Base-by-base conservation (phyloP, 2,329 filamentous ascomycete species). In the Xylaria sp. region DNA sequence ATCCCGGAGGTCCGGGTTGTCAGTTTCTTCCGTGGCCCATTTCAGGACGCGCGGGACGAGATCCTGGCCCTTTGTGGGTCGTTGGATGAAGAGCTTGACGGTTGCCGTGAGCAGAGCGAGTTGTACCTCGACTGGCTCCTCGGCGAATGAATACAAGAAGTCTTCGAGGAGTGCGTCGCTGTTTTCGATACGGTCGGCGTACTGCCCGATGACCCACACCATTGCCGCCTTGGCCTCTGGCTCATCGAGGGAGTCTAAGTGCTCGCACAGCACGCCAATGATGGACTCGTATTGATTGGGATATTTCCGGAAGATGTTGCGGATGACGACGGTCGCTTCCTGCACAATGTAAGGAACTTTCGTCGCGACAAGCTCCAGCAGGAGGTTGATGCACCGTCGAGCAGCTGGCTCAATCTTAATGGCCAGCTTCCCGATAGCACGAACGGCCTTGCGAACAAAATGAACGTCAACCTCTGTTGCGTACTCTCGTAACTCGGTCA, bases 191-290 rank as follows among this genome's bases (percentile, higher is more conserved):
- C 96, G 91, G 77, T 97, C 94, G 10, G 96, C 96, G 76, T 99
- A 99, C 79, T 99, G 93, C 2, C 96, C 96, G 78, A 99, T 99
- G 41, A 99, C 96, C 96, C 96, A 99, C 52, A 99, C 96, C 90
- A 99, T 97, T 66, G 96, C 96, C 1, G 96, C 94, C 80, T 99
- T 99, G 53, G 96, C 96, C 80, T 99, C 96, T 2, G 96, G 95
- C 79, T 99, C 96, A 79, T 99, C 96, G 57, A 99, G 84, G 4
- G 94, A 97, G 80, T 99, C 96, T 28, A 99, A 88, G 75, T 99
- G 95, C 78, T 97, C 94, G 81, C 97, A 98, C 0, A 99, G 86
- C 0, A 94, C 97, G 59, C 93, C 91, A 76, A 99, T 99, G 79
- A 99, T 98, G 69, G 92, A 95, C 81, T 99, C 96, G 81, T 99